Conservation (phyloP, 73 alveolate species). For the Effrenium voratum region DNA sequence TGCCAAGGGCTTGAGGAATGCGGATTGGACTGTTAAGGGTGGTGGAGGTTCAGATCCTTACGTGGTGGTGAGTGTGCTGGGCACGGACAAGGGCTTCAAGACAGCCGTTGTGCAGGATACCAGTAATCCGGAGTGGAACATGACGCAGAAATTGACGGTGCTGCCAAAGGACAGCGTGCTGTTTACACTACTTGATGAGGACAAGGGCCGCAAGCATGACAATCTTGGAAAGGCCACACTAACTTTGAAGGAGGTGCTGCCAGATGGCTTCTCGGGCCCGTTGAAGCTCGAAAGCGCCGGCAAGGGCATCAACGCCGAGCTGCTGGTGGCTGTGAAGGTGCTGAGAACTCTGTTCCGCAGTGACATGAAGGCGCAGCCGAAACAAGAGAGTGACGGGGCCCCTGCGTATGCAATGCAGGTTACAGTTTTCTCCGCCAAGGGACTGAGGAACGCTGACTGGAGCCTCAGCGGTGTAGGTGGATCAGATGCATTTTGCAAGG, state of each 20-base stretch:
- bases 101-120: not conserved
- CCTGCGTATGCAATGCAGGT: not conserved
- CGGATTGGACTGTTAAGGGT: not conserved
- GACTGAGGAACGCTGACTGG: conserved; percentile 4
- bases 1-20: conserved; percentile 26
- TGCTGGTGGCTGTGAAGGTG: not conserved
- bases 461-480: not conserved
- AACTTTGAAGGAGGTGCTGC: not conserved
- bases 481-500: not conserved
- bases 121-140: conserved; percentile 11
- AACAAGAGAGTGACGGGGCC: too few relatives aligned
- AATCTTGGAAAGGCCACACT: not conserved
- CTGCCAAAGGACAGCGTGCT: not conserved
- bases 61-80: conserved; percentile 2
- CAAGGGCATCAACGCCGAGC: not conserved
- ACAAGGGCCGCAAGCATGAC: not conserved
- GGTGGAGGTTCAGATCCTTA: not conserved
- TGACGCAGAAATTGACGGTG: not conserved
- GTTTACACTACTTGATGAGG: not conserved
- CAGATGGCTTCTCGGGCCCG: not conserved
- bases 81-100: not conserved
- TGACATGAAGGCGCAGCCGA: too few relatives aligned
- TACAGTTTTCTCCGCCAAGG: not conserved
- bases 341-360: too few relatives aligned
- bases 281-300: not conserved